phyloP scores from a whole-genome alignment of 2,329 filamentous ascomycete genomes.

The Graphiopsis chlorocephala region DNA sequence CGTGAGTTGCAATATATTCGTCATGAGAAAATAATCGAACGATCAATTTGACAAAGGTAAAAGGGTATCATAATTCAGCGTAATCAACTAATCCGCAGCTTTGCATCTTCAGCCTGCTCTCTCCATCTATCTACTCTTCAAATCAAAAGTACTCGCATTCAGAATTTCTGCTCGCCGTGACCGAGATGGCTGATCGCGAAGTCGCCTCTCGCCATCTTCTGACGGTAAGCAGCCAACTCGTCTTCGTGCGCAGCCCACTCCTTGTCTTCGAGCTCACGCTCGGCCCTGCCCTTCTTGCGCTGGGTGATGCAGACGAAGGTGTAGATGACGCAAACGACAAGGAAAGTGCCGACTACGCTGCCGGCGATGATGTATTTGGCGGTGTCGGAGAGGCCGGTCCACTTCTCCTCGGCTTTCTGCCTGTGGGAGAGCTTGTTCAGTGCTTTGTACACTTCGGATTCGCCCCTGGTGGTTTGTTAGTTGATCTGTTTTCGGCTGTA shows the following conservation, averaged over 20 bases:
- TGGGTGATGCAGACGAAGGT: constrained; percentile 51
- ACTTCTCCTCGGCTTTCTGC: constrained; percentile 42
- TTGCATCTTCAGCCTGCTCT: background rate
- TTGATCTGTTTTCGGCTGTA: background rate
- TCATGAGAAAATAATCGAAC: background rate
- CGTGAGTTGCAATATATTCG: no score
- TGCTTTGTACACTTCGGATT: constrained; percentile 30
- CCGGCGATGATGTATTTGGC: constrained; percentile 51
- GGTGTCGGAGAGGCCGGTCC: constrained; percentile 42
- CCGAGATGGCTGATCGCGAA: constrained; percentile 23
- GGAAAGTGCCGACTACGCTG: constrained; percentile 42
- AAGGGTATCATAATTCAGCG: constrained; percentile 10
- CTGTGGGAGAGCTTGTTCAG: constrained; percentile 42
- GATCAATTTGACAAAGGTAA: background rate
- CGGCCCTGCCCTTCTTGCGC: constrained; percentile 49
- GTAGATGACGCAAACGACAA: constrained; percentile 33
- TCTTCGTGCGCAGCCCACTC: constrained; percentile 43
- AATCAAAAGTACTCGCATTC: background rate
- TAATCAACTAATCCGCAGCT: background rate
- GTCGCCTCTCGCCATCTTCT: constrained; percentile 29
- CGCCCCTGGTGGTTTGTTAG: constrained; percentile 21
- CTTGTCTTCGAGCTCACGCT: constrained; percentile 47
- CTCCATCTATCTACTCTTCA: background rate
- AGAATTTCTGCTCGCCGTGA: constrained; percentile 12
- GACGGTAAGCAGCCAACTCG: constrained; percentile 34